Evolutionary conservation across 2,329 filamentous ascomycete species (phyloP).

Genomic region (Cladophialophora immunda): DNA sequence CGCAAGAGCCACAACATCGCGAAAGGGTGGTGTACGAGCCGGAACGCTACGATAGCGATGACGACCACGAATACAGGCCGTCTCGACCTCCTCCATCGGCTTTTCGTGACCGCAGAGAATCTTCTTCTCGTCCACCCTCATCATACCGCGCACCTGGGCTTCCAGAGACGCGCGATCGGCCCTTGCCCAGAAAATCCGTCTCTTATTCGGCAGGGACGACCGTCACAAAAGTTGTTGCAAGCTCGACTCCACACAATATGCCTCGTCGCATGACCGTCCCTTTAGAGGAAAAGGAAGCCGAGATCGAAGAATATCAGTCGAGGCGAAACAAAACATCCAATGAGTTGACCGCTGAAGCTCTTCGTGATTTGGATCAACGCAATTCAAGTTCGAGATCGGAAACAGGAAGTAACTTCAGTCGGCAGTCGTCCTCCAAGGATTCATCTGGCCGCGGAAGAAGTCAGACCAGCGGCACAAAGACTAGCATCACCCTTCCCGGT

Average conservation of each 20-base stretch:
- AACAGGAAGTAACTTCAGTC: conserved; percentile 40
- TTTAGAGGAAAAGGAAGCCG: conserved; percentile 34
- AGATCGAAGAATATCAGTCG: conserved; percentile 36
- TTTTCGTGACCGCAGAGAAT: conserved; percentile 30
- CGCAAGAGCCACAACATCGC: conserved; percentile 21
- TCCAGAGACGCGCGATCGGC: conserved; percentile 31
- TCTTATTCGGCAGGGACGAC: conserved; percentile 29
- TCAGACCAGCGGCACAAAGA: conserved; percentile 29
- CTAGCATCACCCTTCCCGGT: conserved; percentile 31
- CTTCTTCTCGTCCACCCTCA: conserved; percentile 35
- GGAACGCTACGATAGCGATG: conserved; percentile 25
- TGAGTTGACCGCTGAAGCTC: conserved; percentile 37
- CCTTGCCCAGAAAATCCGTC: conserved; percentile 30
- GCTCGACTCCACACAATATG: conserved; percentile 11
- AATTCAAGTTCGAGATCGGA: conserved; percentile 36
- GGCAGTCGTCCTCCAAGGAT: conserved; percentile 40
- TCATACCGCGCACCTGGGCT: conserved; percentile 29
- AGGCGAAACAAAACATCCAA: conserved; percentile 31
- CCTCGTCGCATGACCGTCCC: conserved; percentile 25
- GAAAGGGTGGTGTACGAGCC: conserved; percentile 25
- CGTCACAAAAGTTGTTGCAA: conserved; percentile 29
- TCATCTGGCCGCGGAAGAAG: conserved; percentile 37
- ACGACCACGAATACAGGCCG: conserved; percentile 27
- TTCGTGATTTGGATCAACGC: conserved; percentile 34
- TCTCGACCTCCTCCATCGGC: conserved; percentile 24